phyloP scores from a whole-genome alignment of 306 rosid genomes.

The Fragaria nilgerrensis region DNA sequence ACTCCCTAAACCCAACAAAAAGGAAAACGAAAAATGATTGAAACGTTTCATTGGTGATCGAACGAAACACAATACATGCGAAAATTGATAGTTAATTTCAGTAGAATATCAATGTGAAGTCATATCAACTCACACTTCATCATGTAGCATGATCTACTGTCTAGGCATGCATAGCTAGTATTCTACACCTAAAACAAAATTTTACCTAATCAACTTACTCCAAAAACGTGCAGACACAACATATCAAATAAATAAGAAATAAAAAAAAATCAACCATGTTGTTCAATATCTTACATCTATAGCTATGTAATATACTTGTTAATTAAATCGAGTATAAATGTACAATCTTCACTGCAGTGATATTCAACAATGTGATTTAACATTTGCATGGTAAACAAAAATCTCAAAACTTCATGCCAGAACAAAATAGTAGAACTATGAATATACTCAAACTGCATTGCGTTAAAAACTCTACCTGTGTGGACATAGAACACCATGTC shows the following conservation, averaged over 20 bases:
- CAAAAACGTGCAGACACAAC: too few species aligned
- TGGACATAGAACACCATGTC: constrained; percentile 75
- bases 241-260: too few species aligned
- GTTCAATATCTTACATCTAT: too few species aligned
- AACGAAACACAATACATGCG: not conserved
- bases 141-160: not conserved
- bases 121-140: not conserved
- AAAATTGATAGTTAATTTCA: not conserved
- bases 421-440: too few species aligned
- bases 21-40: not conserved
- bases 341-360: too few species aligned
- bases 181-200: not conserved
- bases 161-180: not conserved
- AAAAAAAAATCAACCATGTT: too few species aligned
- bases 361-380: too few species aligned
- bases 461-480: constrained; percentile 42
- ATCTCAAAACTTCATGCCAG: too few species aligned
- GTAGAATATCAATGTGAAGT: not conserved
- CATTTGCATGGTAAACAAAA: too few species aligned
- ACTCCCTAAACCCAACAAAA: constrained; percentile 45
- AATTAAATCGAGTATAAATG: too few species aligned
- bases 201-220: not conserved
- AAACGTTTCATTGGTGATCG: not conserved
- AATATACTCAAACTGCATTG: not conserved
- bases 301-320: too few species aligned